Evolutionary conservation across 2,329 filamentous ascomycete species (phyloP).

Genomic region (Hawksworthiomyces lignivorus): DNA sequence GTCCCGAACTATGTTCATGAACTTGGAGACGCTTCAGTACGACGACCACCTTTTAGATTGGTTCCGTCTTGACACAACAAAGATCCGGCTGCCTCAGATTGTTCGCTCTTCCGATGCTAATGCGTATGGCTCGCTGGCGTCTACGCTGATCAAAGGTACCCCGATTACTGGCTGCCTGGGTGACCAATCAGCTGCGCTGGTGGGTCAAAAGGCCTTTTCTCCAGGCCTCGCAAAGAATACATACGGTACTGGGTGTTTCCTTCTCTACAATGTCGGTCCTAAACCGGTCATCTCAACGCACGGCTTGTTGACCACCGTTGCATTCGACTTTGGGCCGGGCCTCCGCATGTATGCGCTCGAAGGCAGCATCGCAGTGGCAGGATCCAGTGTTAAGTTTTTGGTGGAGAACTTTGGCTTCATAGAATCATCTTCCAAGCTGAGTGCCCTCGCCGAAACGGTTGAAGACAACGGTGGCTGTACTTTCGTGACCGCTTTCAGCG

Average conservation of each 20-base stretch:
- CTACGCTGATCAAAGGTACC: slow-evolving; percentile 59
- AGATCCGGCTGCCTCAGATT: slow-evolving; percentile 70
- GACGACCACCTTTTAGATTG: slow-evolving; percentile 70
- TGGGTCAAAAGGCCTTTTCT: slow-evolving; percentile 76
- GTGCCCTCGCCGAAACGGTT: slow-evolving; percentile 43
- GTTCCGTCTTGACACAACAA: slow-evolving; percentile 62
- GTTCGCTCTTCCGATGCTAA: slow-evolving; percentile 69
- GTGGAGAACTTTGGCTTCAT: slow-evolving; percentile 58
- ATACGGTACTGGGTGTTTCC: slow-evolving; percentile 82
- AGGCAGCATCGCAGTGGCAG: slow-evolving; percentile 76
- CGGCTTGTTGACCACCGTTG: slow-evolving; percentile 75
- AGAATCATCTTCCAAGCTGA: slow-evolving; percentile 41
- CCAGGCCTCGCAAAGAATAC: slow-evolving; percentile 84
- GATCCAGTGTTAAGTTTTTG: slow-evolving; percentile 73
- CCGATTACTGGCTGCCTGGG: slow-evolving; percentile 78
- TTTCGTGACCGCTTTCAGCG: slow-evolving; percentile 85
- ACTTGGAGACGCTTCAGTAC: slow-evolving; percentile 72
- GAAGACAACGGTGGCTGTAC: slow-evolving; percentile 75
- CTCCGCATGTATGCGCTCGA: slow-evolving; percentile 69
- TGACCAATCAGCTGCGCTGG: slow-evolving; percentile 78
- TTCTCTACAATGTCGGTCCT: slow-evolving; percentile 79
- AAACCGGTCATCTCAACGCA: slow-evolving; percentile 79
- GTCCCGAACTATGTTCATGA: slow-evolving; percentile 91
- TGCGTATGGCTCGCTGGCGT: slow-evolving; percentile 61
- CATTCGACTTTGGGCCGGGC: slow-evolving; percentile 64